phyloP scores from a whole-genome alignment of 805 yeast genomes.

The Sugiyamaella boreocaroliniensis region DNA sequence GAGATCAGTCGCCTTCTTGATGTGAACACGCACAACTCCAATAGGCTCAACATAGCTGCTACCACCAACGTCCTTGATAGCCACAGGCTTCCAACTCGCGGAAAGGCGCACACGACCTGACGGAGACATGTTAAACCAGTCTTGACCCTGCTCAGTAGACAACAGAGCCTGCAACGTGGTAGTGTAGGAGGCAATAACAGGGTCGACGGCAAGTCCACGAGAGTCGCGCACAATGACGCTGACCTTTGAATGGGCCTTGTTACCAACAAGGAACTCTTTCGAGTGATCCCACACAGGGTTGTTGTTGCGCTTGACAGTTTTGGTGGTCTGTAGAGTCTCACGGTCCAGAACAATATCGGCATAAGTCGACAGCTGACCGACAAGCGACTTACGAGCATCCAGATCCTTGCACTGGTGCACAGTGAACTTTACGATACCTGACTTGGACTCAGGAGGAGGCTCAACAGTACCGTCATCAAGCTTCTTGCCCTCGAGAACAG shows the following conservation, averaged over 20 bases:
- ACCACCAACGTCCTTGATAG: constrained; percentile 57
- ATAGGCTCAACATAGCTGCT: constrained; percentile 90
- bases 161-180: constrained; percentile 52
- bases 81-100: constrained; percentile 83
- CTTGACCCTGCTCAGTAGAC: constrained; percentile 71
- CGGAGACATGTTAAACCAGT: constrained; percentile 65
- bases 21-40: constrained; percentile 72
- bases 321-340: constrained; percentile 51
- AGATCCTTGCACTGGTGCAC: constrained; percentile 55
- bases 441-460: constrained; percentile 87
- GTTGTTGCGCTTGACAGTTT: constrained; percentile 51
- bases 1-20: constrained; percentile 66
- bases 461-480: constrained; percentile 75
- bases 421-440: constrained; percentile 78
- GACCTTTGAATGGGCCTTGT: constrained; percentile 64
- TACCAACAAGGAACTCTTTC: constrained; percentile 61
- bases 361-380: constrained; percentile 53
- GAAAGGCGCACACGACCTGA: constrained; percentile 65
- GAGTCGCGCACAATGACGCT: constrained; percentile 61
- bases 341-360: constrained; percentile 67
- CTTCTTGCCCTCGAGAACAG: constrained; percentile 47
- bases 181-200: constrained; percentile 50
- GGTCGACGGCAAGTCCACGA: constrained; percentile 51
- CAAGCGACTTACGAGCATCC: constrained; percentile 34
- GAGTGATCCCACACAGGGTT: constrained; percentile 60